Conservation (phyloP, 2,329 filamentous ascomycete species). For the Paecilomyces niveus region DNA sequence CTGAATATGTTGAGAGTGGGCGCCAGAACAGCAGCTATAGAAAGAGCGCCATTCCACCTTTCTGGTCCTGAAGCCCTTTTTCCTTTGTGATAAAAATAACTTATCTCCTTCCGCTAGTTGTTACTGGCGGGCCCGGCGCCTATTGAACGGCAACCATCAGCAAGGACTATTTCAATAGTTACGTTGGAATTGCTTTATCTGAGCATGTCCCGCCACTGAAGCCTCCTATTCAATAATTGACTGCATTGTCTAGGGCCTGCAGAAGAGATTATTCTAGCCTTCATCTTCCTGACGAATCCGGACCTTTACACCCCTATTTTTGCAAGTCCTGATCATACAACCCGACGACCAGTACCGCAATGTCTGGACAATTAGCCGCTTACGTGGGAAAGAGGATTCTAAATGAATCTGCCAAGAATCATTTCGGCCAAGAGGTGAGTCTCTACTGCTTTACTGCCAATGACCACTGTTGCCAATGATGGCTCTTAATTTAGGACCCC, state of each 20-base stretch:
- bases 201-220: background rate
- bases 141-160: background rate
- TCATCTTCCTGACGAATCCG: too few species aligned
- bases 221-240: background rate
- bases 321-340: background rate
- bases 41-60: background rate
- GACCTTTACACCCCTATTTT: background rate
- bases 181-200: background rate
- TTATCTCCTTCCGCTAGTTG: background rate
- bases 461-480: background rate
- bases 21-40: background rate
- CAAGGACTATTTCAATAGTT: background rate
- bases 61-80: background rate
- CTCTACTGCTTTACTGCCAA: background rate
- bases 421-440: slow-evolving; percentile 35
- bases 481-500: slow-evolving; percentile 58
- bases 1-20: background rate
- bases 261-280: background rate
- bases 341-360: slow-evolving; percentile 1
- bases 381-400: slow-evolving; percentile 27
- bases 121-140: background rate
- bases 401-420: slow-evolving; percentile 32
- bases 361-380: slow-evolving; percentile 12
- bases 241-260: background rate
- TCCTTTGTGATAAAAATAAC: background rate